These are phyloP conservation scores for Botryotinia globosa DNA, from an alignment of 2,329 filamentous ascomycete species.

Conservation along the genomic window DNA sequence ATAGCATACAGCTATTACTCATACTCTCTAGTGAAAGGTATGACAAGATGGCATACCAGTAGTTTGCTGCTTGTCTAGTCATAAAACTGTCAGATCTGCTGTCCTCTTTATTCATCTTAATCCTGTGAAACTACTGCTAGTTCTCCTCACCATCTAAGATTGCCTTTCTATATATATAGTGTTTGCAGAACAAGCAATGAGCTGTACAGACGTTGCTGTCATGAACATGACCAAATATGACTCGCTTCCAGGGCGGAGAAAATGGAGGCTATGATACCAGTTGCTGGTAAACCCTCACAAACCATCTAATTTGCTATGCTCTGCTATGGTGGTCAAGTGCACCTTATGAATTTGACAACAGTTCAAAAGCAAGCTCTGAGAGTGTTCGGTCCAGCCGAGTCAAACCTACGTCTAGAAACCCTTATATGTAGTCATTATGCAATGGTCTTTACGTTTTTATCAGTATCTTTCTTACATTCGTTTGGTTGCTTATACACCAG, in stretches of 20 bases:
- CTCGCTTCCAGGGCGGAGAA: background rate
- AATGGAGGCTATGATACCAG: background rate
- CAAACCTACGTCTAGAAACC: background rate
- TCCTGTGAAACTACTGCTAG: background rate
- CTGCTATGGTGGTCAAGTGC: background rate
- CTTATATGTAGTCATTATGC: conserved; percentile 8
- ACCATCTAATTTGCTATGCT: background rate
- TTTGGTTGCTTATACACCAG: background rate
- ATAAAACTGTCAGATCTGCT: background rate
- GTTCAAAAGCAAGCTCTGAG: background rate
- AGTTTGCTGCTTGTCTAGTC: conserved; percentile 9
- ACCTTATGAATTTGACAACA: background rate
- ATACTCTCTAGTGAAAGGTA: background rate
- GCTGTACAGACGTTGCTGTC: background rate
- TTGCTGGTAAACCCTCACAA: background rate
- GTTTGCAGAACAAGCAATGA: conserved; percentile 3
- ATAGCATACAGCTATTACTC: conserved; percentile 3
- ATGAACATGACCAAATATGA: background rate
- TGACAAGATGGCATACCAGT: background rate
- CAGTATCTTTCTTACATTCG: background rate
- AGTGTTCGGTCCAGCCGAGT: background rate
- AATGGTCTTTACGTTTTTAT: background rate
- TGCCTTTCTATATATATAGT: conserved; percentile 1
- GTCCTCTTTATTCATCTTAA: background rate
- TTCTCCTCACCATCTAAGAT: background rate